phyloP scores from a whole-genome alignment of 2,329 filamentous ascomycete genomes.

The Ophiostoma tasmaniense region DNA sequence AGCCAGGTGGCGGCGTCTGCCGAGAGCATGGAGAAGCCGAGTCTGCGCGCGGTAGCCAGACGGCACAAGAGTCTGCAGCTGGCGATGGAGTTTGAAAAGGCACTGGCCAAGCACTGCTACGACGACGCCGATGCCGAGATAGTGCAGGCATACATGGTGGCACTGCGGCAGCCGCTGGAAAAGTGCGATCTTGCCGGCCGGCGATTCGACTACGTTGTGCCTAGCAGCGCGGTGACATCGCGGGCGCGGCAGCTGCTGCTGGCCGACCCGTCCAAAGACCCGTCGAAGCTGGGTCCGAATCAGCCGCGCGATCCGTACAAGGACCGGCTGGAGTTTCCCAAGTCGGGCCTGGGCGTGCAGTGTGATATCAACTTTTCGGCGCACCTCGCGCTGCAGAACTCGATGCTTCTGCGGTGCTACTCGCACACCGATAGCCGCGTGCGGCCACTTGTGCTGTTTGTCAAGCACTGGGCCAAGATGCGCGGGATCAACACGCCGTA shows the following conservation, averaged over 20 bases:
- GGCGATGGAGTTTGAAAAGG: conserved; percentile 46
- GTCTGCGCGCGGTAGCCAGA: conserved; percentile 36
- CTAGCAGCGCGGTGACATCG: conserved; percentile 33
- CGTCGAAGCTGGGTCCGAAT: conserved; percentile 41
- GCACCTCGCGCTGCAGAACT: conserved; percentile 75
- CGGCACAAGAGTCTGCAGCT: conserved; percentile 50
- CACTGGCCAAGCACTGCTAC: conserved; percentile 42
- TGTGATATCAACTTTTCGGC: conserved; percentile 91
- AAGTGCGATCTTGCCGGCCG: conserved; percentile 17
- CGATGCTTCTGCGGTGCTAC: conserved; percentile 73
- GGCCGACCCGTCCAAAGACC: conserved; percentile 42
- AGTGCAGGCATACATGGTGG: conserved; percentile 41
- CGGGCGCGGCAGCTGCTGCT: conserved; percentile 36
- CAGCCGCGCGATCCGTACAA: conserved; percentile 46
- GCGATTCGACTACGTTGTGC: conserved; percentile 30
- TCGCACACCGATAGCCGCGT: conserved; percentile 70
- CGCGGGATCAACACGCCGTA: conserved; percentile 83
- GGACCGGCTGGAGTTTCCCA: conserved; percentile 67
- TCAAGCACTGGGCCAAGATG: conserved; percentile 84
- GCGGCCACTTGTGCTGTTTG: conserved; percentile 67
- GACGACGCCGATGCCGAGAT: conserved; percentile 28
- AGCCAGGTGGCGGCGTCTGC: conserved; percentile 32
- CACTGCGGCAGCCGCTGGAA: conserved; percentile 37
- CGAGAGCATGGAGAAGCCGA: conserved; percentile 21
- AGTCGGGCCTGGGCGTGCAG: conserved; percentile 68